Evolutionary conservation across 2,329 filamentous ascomycete species (phyloP), one percentile per base, ranked within the genome.

Genomic region (Stachybotrys echinatus): DNA sequence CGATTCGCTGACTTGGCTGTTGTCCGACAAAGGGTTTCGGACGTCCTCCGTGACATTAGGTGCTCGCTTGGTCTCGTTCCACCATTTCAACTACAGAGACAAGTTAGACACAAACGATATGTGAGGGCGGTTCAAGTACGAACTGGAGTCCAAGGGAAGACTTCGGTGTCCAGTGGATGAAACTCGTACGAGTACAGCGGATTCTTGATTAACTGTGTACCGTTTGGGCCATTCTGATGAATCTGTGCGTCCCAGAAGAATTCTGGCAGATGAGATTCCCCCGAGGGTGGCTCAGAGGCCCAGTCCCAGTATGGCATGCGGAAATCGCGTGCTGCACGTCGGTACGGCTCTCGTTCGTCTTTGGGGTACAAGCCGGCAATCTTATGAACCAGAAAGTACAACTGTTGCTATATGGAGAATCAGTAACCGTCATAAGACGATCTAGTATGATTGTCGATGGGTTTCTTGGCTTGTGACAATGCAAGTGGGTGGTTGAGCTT

Each of bases 181-280:
- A 87, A 87, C 3, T 69, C 67, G 57, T 83, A 86, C 21, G 74
- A 74, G 57, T 77, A 84, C 5, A 87, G 70, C 3, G 84, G 84
- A 52, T 87, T 87, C 2, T 73, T 65, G 39, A 87, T 85, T 2
- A 62, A 66, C 55, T 81, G 79, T 17, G 64, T 55, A 5, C 79
- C 80, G 38, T 74, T 77, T 23, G 83, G 82, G 0, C 82, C 82
- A 48, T 76, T 71, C 12, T 84, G 71, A 23, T 71, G 63, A 37
- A 85, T 71, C 3, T 70, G 69, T 1, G 74, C 69, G 43, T 81
- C 70, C 62, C 72, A 79, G 22, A 70, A 73, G 19, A 67, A 59
- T 3, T 65, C 56, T 5, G 57, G 79, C 65, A 61, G 79, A 61
- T 77, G 70, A 48, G 72, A 75, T 47, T 76, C 63, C 22, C 75